Evolutionary conservation across 768 basidiomycete species (phyloP).

Genomic region (Rhodocollybia butyracea): DNA sequence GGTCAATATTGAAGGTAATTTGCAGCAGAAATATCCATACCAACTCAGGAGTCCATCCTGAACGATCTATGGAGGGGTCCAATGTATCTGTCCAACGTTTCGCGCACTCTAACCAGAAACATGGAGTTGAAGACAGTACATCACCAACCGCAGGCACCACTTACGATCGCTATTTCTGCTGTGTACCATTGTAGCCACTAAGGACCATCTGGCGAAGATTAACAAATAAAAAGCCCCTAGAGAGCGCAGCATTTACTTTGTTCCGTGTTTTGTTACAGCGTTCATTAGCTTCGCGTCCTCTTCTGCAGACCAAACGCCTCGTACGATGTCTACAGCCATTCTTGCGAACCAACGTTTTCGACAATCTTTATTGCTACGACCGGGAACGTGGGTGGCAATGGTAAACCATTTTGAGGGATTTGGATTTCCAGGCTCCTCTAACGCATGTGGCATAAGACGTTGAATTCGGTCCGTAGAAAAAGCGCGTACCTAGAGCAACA

Average conservation of each 20-base stretch:
- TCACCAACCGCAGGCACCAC: conserved; percentile 18
- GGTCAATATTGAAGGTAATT: not conserved
- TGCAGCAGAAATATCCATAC: conserved; percentile 25
- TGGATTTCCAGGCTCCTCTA: conserved; percentile 56
- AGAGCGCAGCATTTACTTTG: conserved; percentile 34
- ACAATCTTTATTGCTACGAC: conserved; percentile 63
- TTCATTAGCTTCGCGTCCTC: conserved; percentile 55
- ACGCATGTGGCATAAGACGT: conserved; percentile 12
- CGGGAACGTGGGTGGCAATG: conserved; percentile 59
- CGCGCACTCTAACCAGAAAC: conserved; percentile 43
- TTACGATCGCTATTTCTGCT: conserved; percentile 58
- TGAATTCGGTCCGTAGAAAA: conserved; percentile 4
- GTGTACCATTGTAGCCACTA: conserved; percentile 54
- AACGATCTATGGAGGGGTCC: conserved; percentile 57
- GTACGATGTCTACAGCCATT: conserved; percentile 59
- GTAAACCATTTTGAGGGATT: conserved; percentile 66
- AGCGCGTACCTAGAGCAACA: conserved; percentile 39
- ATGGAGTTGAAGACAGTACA: conserved; percentile 12
- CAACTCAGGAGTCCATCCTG: conserved; percentile 52
- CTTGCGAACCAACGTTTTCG: conserved; percentile 63
- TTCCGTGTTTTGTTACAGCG: conserved; percentile 54
- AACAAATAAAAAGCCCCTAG: conserved; percentile 8
- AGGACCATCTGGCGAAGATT: conserved; percentile 58
- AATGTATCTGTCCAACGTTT: conserved; percentile 63
- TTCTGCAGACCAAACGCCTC: conserved; percentile 59